These are phyloP conservation scores for Ceratocystis lukuohia DNA, from an alignment of 2,329 filamentous ascomycete genomes.

Conservation along the genomic window DNA sequence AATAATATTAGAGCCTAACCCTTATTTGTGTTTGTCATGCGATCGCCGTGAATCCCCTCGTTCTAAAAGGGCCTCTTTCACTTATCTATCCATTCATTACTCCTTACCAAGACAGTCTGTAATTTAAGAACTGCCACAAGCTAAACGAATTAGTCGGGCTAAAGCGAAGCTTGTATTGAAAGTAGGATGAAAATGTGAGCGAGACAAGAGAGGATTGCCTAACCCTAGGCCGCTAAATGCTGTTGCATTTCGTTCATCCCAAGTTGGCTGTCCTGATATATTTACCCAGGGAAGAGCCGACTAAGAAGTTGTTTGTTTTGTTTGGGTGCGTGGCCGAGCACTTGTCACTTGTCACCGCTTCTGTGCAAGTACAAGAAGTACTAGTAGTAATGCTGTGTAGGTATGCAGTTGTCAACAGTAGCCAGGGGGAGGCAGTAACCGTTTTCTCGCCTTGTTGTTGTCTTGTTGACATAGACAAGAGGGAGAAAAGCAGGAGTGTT, in stretches of 20 bases:
- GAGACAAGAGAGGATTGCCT: neutral
- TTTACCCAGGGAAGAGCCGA: constrained; percentile 6
- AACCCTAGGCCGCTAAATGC: neutral
- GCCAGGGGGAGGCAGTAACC: neutral
- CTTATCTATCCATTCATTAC: too few species aligned
- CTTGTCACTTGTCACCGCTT: neutral
- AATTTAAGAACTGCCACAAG: neutral
- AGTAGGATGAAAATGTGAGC: neutral
- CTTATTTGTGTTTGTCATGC: neutral
- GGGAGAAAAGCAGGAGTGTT: too few species aligned
- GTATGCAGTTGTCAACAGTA: neutral
- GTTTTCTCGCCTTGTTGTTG: neutral
- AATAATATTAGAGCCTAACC: neutral
- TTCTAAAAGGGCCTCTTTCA: neutral
- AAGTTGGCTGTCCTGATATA: neutral
- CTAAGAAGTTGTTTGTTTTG: neutral
- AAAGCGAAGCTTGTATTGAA: neutral
- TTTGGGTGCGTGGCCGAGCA: neutral
- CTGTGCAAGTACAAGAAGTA: neutral
- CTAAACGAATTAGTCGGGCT: neutral
- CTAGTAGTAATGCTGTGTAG: neutral
- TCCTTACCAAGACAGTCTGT: neutral
- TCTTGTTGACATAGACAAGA: neutral
- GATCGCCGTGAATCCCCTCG: neutral
- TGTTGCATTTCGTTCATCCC: neutral